These are phyloP conservation scores for Clarireedia sp. DNA, from an alignment of 2,329 filamentous ascomycete genomes.

Conservation along the genomic window DNA sequence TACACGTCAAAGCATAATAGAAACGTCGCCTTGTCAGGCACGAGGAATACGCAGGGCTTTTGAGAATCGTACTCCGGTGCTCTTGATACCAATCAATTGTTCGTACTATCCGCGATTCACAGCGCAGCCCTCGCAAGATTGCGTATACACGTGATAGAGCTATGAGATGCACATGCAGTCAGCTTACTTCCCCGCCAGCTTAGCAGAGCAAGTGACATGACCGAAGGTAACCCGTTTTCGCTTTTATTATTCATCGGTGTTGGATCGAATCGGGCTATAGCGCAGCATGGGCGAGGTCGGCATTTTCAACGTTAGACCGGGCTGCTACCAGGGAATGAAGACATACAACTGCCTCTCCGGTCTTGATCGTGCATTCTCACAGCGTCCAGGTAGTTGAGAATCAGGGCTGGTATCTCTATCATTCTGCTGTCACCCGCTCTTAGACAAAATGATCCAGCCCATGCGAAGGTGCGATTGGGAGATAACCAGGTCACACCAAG, in stretches of 20 bases:
- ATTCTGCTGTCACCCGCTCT: too few species aligned
- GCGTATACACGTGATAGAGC: neutral
- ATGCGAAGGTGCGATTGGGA: too few species aligned
- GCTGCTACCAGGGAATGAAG: too few species aligned
- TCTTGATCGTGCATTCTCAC: neutral
- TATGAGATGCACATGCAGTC: neutral
- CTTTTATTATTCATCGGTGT: neutral
- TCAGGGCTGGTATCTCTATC: too few species aligned
- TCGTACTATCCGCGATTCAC: neutral
- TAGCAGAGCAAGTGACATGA: neutral
- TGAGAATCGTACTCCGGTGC: neutral
- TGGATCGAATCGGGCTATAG: neutral
- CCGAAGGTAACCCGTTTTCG: neutral
- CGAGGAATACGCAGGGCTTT: neutral
- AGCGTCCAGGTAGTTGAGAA: too few species aligned
- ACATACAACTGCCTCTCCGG: neutral
- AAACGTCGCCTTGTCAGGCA: neutral
- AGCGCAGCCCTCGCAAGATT: neutral
- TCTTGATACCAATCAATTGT: neutral
- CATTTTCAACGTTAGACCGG: too few species aligned
- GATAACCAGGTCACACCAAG: too few species aligned
- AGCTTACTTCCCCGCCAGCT: conserved; percentile 7
- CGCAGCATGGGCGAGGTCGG: neutral
- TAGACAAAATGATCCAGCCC: too few species aligned
- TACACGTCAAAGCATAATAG: neutral